Evolutionary conservation across 768 basidiomycete species (phyloP), one percentile per base, ranked within the genome.

Genomic region (Hysterangium stoloniferum): DNA sequence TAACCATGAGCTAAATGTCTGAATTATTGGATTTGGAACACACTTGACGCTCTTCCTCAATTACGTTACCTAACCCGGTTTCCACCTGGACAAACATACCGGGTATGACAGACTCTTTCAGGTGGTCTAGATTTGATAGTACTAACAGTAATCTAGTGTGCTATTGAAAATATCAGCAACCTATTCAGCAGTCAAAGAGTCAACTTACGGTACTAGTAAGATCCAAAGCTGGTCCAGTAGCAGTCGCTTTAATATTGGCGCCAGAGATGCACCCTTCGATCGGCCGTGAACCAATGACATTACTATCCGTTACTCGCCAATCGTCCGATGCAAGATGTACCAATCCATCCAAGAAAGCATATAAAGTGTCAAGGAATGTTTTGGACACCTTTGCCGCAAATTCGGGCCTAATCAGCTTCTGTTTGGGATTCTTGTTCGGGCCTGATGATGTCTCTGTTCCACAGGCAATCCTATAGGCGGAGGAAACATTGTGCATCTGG

Each of bases 71-170:
- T 60, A 94, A 82, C 3, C 83, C 79, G 45, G 68, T 76, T 63
- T 93, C 86, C 28, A 97, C 75, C 58, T 92, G 84, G 45, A 70
- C 74, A 42, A 92, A 74, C 79, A 97, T 84, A 53, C 70, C 77
- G 0, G 92, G 90, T 20, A 97, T 78, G 29, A 87, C 67, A 0
- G 70, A 67, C 49, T 75, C 76, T 49, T 80, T 78, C 24, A 99
- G 73, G 58, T 89, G 77, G 11, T 76, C 77, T 57, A 98, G 81
- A 63, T 98, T 97, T 13, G 91, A 89, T 28, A 97, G 73, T 35
- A 96, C 90, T 34, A 97, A 70, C 13, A 99, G 74, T 40, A 94
- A 72, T 38, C 95, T 80, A 12, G 77, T 86, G 61, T 95, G 87
- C 94, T 96, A 55, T 28, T 6, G 9, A 41, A 7, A 52, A 32